Conservation (phyloP, 1,139 yeast species). For the Kodamaea fungicola region DNA sequence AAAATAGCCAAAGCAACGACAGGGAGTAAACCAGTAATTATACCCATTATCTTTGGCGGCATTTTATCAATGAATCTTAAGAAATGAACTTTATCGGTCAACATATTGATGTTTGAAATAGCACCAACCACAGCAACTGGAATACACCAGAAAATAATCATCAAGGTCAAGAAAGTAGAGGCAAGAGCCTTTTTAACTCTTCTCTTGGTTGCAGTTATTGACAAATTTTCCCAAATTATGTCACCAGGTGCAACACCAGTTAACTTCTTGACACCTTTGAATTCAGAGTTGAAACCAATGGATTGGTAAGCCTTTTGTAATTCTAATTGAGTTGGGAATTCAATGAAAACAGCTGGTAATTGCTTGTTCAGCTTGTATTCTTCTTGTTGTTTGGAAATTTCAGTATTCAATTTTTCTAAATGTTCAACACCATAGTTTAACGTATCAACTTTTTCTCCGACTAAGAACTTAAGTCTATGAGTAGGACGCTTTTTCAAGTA, state of each 20-base stretch:
- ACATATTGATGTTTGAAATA: slow-evolving; percentile 68
- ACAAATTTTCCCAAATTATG: slow-evolving; percentile 75
- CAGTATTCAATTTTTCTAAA: slow-evolving; percentile 63
- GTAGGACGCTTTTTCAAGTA: slow-evolving; percentile 69
- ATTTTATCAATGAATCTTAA: slow-evolving; percentile 61
- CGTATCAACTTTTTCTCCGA: slow-evolving; percentile 85
- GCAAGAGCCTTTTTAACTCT: slow-evolving; percentile 39
- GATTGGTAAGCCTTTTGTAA: slow-evolving; percentile 90
- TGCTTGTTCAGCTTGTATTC: slow-evolving; percentile 44
- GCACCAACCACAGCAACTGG: slow-evolving; percentile 85
- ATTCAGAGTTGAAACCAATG: slow-evolving; percentile 61
- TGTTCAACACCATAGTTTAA: slow-evolving; percentile 66
- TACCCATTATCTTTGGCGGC: slow-evolving; percentile 56
- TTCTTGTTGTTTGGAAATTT: slow-evolving; percentile 59
- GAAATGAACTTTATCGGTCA: slow-evolving; percentile 58
- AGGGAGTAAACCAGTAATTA: slow-evolving; percentile 76
- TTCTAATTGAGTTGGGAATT: slow-evolving; percentile 81
- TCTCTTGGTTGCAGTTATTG: slow-evolving; percentile 41
- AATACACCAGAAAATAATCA: slow-evolving; percentile 78
- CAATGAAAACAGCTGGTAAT: slow-evolving; percentile 75
- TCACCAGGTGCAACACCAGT: slow-evolving; percentile 70
- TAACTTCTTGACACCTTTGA: slow-evolving; percentile 58
- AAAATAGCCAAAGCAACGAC: slow-evolving; percentile 62
- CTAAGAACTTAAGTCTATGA: slow-evolving; percentile 50
- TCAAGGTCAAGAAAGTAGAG: slow-evolving; percentile 41